These are phyloP conservation scores for Lepidium africanum DNA, from an alignment of 345 rosid species.

Conservation along the genomic window DNA sequence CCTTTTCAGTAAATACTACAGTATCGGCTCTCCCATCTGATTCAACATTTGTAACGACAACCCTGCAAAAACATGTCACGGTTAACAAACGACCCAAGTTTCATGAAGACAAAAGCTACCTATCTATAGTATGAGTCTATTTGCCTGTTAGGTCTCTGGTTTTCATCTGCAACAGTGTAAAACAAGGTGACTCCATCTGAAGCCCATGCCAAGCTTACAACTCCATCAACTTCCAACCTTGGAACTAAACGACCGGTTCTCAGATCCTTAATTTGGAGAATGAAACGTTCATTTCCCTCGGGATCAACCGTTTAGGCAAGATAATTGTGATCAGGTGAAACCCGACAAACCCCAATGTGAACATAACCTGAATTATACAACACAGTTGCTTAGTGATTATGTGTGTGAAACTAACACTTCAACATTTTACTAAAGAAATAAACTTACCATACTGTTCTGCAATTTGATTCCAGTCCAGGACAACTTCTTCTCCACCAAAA, in stretches of 20 bases:
- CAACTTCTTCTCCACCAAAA: conserved; percentile 37
- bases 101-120: not conserved
- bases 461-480: conserved; percentile 86
- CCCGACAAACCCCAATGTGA: conserved; percentile 74
- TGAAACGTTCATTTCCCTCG: conserved; percentile 58
- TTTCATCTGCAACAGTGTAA: conserved; percentile 56
- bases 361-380: conserved; percentile 55
- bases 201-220: conserved; percentile 92
- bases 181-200: conserved; percentile 61
- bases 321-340: conserved; percentile 79
- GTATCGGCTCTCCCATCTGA: conserved; percentile 35
- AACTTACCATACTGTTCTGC: conserved; percentile 65
- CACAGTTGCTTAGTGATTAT: not conserved
- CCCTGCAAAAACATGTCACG: conserved; percentile 38
- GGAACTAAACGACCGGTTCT: conserved; percentile 41
- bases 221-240: conserved; percentile 46
- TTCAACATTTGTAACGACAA: conserved; percentile 50
- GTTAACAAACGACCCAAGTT: conserved; percentile 6
- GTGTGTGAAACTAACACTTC: not conserved
- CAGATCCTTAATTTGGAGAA: conserved; percentile 77
- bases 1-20: conserved; percentile 46
- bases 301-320: conserved; percentile 79
- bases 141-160: conserved; percentile 75
- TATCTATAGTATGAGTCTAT: not conserved
- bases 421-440: not conserved